These are phyloP conservation scores for Pseudogymnoascus verrucosus DNA, from an alignment of 2,329 filamentous ascomycete species.

Conservation along the genomic window DNA sequence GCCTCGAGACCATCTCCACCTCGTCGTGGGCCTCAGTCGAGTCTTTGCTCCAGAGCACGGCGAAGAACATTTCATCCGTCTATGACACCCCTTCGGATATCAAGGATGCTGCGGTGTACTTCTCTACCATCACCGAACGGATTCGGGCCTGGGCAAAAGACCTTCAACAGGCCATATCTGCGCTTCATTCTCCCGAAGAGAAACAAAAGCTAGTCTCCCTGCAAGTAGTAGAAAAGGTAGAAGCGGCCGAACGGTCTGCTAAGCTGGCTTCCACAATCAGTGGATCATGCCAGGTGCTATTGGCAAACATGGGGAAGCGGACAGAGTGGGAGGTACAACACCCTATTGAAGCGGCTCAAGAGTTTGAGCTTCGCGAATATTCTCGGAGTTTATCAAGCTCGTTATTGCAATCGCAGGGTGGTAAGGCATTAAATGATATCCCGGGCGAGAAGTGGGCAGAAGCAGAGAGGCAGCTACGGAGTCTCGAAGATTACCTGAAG, in stretches of 20 bases:
- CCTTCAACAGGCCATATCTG: constrained; percentile 1
- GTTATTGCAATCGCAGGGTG: not conserved
- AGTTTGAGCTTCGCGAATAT: constrained; percentile 5
- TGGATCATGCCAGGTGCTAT: not conserved
- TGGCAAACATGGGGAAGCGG: not conserved
- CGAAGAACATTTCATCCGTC: not conserved
- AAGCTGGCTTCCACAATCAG: not conserved
- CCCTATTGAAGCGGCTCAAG: not conserved
- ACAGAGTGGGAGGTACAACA: not conserved
- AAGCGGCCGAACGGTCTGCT: not conserved
- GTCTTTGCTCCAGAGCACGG: not conserved
- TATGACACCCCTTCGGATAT: not conserved
- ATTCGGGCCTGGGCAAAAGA: not conserved
- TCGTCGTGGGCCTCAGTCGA: not conserved
- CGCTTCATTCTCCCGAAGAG: not conserved
- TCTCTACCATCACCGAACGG: not conserved
- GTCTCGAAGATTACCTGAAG: constrained; percentile 8
- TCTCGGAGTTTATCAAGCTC: not conserved
- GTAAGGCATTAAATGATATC: not conserved
- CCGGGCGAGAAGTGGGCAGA: not conserved
- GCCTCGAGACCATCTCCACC: not conserved
- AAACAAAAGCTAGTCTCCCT: not conserved
- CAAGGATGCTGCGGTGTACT: not conserved
- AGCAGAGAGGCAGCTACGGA: constrained; percentile 9
- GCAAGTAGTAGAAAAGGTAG: not conserved